Evolutionary conservation across 2,329 filamentous ascomycete species (phyloP).

Genomic region (Colletotrichum costaricense): DNA sequence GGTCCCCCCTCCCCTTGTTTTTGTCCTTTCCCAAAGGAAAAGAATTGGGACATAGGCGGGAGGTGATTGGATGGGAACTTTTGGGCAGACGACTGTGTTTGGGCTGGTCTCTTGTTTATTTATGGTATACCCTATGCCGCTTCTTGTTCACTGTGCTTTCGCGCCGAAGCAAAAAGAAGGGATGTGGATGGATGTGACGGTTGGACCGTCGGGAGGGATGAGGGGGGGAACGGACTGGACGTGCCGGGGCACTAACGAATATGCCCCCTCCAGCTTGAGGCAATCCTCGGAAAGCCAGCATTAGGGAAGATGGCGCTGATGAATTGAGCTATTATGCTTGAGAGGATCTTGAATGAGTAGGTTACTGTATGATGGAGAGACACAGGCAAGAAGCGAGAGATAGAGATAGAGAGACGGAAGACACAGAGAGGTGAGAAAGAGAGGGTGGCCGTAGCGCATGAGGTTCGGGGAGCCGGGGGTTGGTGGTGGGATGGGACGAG

Average conservation of each 20-base stretch:
- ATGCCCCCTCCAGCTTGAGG: not conserved
- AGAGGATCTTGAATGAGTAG: not conserved
- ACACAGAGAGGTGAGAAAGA: not conserved
- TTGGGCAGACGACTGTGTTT: not conserved
- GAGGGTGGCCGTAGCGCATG: constrained; percentile 15
- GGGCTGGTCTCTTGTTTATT: constrained; percentile 2
- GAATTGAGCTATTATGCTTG: not conserved
- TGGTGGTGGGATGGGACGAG: constrained; percentile 22
- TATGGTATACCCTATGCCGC: not conserved
- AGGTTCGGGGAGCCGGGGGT: constrained; percentile 17
- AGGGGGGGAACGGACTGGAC: constrained; percentile 26
- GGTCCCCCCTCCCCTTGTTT: not conserved
- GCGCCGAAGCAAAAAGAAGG: not conserved
- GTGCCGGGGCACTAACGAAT: constrained; percentile 12
- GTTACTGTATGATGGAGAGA: not conserved
- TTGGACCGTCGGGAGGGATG: not conserved
- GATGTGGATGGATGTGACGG: constrained; percentile 9
- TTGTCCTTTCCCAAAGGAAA: not conserved
- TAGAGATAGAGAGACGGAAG: not conserved
- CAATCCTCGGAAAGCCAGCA: not conserved
- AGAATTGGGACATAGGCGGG: too few species aligned
- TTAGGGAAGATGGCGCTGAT: not conserved
- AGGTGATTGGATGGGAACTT: not conserved
- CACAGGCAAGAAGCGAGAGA: not conserved
- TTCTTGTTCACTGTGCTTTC: not conserved